These are phyloP conservation scores for Globisporangium alternatum DNA, from an alignment of 352 stramenopile species.

Conservation along the genomic window DNA sequence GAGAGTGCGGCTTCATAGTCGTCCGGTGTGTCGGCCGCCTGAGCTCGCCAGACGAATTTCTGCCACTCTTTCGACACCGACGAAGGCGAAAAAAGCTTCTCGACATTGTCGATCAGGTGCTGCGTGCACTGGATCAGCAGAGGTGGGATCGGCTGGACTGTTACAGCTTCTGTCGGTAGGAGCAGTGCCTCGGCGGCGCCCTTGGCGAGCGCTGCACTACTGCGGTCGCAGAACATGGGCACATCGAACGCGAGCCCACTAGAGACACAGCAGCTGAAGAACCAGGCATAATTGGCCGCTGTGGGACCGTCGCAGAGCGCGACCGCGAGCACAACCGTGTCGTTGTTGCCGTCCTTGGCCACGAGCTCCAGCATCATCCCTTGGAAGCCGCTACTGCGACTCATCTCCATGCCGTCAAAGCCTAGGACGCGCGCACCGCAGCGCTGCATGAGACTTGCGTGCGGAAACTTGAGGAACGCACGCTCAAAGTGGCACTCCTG, in stretches of 20 bases:
- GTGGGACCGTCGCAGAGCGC: conserved; percentile 36
- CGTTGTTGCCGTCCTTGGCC: conserved; percentile 41
- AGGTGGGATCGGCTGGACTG: conserved; percentile 10
- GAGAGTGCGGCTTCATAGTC: conserved; percentile 29
- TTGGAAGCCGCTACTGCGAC: conserved; percentile 29
- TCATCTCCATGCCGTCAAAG: conserved; percentile 27
- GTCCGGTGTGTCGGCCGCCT: conserved; percentile 27
- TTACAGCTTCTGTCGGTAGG: neutral
- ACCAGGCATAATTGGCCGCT: conserved; percentile 34
- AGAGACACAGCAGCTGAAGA: conserved; percentile 32
- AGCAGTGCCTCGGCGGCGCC: conserved; percentile 23
- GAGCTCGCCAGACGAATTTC: conserved; percentile 21
- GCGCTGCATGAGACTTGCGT: conserved; percentile 27
- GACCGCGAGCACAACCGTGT: conserved; percentile 31
- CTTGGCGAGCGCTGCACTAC: conserved; percentile 13
- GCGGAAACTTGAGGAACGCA: conserved; percentile 42
- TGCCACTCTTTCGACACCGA: conserved; percentile 4
- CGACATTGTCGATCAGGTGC: conserved; percentile 27
- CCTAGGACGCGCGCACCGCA: conserved; percentile 30
- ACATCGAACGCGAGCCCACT: conserved; percentile 28
- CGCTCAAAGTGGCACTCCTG: conserved; percentile 27
- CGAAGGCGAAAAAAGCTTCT: conserved; percentile 23
- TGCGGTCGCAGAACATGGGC: conserved; percentile 38
- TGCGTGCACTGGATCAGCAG: conserved; percentile 41
- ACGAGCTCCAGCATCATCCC: conserved; percentile 31